Base-by-base conservation (phyloP, 441 rosid species). In the Adansonia grandidieri region DNA sequence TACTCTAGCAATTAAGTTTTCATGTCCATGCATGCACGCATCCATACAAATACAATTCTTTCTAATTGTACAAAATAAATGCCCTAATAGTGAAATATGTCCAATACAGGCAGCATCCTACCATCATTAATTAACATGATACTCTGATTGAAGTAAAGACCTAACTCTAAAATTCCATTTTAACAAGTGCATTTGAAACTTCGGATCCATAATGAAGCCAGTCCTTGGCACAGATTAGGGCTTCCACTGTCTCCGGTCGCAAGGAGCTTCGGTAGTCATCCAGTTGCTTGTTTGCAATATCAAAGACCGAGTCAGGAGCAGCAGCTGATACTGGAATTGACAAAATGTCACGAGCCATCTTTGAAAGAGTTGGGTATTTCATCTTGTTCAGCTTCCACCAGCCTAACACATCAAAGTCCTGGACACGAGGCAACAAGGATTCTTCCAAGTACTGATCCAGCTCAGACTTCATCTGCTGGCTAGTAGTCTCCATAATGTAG, bases 341-440 rank as follows among this genome's bases (percentile, higher is more conserved):
- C 73, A 95, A 84, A 14, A 93, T 87, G 82, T 93, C 98, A 2
- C 98, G 85, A 58, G 97, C 95, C 98, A 95, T 91, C 85, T 91
- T 91, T 0, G 92, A 89, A 60, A 95, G 91, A 3, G 91, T 93
- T 0, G 98, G 98, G 74, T 84, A 95, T 84, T 93, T 91, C 78
- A 91, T 69, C 85, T 89, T 93, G 83, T 94, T 91, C 79, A 85
- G 88, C 79, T 93, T 93, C 98, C 97, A 95, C 98, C 97, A 95
- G 57, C 91, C 92, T 42, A 91, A 82, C 17, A 93, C 90, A 76
- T 95, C 91, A 68, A 95, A 89, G 72, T 95, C 97, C 20, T 85
- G 92, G 50, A 84, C 89, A 0, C 94, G 89, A 44, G 97, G 94
- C 84, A 93, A 77, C 75, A 95, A 75, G 7, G 94, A 86, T 82